Base-by-base conservation (phyloP, 768 basidiomycete genomes). In the Lyophyllum semitale region DNA sequence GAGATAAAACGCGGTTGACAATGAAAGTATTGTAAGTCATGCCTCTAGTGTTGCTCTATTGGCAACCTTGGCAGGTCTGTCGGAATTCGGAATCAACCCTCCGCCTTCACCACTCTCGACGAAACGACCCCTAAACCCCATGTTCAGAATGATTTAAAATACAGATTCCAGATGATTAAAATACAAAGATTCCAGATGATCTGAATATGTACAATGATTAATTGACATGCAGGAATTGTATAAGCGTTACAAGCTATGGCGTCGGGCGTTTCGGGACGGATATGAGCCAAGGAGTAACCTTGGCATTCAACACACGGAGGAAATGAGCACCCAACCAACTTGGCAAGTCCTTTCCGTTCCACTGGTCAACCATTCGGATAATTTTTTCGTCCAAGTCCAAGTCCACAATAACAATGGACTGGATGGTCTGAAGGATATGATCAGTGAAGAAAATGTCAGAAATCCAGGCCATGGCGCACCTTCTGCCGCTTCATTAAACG, bases 311-410 rank as follows among this genome's bases (percentile, higher is more conserved):
- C 32, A 73, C 70, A 41, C 85, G 78, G 48, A 87, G 67, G 32
- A 77, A 66, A 33, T 75, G 65, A 11, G 78, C 70, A 22, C 81
- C 82, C 64, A 75, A 82, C 56, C 75, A 68, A 1, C 72, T 74
- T 17, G 84, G 80, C 22, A 79, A 69, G 17, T 81, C 77, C 41
- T 80, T 73, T 23, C 87, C 87, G 37, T 77, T 67, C 81, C 86
- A 84, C 60, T 84, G 79, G 56, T 89, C 85, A 30, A 80, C 73
- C 54, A 89, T 66, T 27, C 74, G 74, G 4, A 77, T 68, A 46
- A 89, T 87, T 71, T 78, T 84, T 54, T 84, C 79, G 43, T 85
- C 70, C 4, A 85, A 84, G 63, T 89, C 86, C 49, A 89, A 68
- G 57, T 88, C 85, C 4, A 88, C 81, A 8, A 78, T 66, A 22